These are phyloP conservation scores for Xylariaceae sp. DNA, from an alignment of 2,329 filamentous ascomycete species.

Conservation along the genomic window DNA sequence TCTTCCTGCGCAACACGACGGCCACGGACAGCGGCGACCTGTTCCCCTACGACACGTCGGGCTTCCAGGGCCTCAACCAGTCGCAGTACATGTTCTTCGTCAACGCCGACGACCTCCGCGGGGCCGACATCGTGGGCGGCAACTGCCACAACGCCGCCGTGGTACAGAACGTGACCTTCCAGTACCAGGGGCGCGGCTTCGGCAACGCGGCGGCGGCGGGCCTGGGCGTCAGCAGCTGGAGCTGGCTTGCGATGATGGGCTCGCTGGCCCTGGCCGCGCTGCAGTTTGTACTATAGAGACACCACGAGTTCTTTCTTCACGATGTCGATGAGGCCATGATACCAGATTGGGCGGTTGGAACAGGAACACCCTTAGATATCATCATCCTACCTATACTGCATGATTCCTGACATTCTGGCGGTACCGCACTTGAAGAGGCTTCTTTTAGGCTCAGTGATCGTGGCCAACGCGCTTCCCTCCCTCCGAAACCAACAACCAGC, in stretches of 20 bases:
- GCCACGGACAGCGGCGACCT: slow-evolving; percentile 58
- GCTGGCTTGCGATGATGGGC: slow-evolving; percentile 7
- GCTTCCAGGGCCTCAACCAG: slow-evolving; percentile 60
- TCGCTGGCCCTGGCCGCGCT: slow-evolving; percentile 5
- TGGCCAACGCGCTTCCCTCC: no score
- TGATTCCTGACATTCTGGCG: no score
- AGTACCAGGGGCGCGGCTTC: slow-evolving; percentile 49
- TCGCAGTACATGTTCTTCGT: slow-evolving; percentile 73
- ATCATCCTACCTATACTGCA: no score
- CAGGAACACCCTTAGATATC: no score
- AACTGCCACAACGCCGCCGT: slow-evolving; percentile 60
- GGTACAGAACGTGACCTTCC: slow-evolving; percentile 64
- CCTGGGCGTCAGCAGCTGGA: slow-evolving; percentile 5
- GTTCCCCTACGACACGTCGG: slow-evolving; percentile 69
- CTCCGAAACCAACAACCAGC: no score
- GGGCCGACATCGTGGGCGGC: slow-evolving; percentile 59
- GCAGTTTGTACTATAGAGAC: slow-evolving; percentile 3
- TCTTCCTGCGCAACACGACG: slow-evolving; percentile 67
- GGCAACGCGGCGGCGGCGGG: slow-evolving; percentile 24
- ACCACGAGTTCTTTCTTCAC: no score
- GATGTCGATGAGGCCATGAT: no score
- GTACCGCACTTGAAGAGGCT: no score
- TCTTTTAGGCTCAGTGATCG: no score
- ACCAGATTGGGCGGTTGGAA: no score
- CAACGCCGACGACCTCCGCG: slow-evolving; percentile 59